Evolutionary conservation across 768 basidiomycete genomes (phyloP), one percentile per base, ranked within the genome.

Genomic region (Hypholoma fasciculare): DNA sequence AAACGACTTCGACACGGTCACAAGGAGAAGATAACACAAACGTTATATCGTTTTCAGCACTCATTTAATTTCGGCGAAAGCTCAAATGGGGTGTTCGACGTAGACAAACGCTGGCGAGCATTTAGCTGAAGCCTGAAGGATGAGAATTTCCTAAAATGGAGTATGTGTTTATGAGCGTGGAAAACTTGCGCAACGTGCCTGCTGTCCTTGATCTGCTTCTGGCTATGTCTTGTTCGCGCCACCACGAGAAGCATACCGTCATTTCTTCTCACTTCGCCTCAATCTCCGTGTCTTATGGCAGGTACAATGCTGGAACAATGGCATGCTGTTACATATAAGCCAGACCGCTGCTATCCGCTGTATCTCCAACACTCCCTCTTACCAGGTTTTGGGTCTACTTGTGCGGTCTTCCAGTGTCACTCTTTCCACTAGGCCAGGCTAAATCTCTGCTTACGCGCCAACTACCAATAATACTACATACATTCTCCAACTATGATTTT

Each of bases 401-500:
- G 17, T 55, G n/a, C 30, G 43, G 19, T 57, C 42, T 34, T 47
- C 43, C 40, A 37, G 23, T 63, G 64, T 46, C 61, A 51, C 46
- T 58, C 62, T 58, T 61, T 61, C 58, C 62, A 61, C 58, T 49
- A 57, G 56, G 57, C 53, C 59, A 52, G 54, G 17, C 52, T 44
- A 30, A 9, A 34, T 34, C 30, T 34, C 54, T 42, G 13, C 9
- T 42, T 16, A 40, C 37, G 2, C 39, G n/a, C 44, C 23, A 37
- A 47, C 6, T 20, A 12, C 50, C 20, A 16, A 49, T 30, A 34
- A 36, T 19, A 39, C 3, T n/a, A 23, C 11, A 39, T n/a, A 23
- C 11, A 39, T 49, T 27, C 17, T 26, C 44, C 27, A 48, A 20
- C 13, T 50, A 71, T 57, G 30, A 72, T 71, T 69, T 78, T 85